Percentiles rank a stretch among this genome's conserved stretches.
These are phyloP conservation scores for Mycena crocata DNA, from an alignment of 768 basidiomycete species.

Conservation along the genomic window DNA sequence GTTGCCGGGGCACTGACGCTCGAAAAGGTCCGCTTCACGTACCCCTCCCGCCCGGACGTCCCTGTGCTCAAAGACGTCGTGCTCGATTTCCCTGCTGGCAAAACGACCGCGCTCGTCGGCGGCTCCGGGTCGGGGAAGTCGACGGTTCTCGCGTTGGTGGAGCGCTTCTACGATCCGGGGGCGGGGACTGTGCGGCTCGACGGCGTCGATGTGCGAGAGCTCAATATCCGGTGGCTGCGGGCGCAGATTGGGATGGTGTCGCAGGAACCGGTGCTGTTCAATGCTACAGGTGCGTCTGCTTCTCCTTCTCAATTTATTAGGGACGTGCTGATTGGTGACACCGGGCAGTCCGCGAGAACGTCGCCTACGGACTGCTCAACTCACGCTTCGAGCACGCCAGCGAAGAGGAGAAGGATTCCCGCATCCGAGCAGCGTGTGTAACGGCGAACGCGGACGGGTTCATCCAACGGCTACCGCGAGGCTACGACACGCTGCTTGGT, in stretches of 20 bases:
- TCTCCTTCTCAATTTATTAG: no score
- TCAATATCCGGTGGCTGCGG: conserved; percentile 88
- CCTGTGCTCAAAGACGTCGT: conserved; percentile 79
- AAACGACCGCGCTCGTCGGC: conserved; percentile 83
- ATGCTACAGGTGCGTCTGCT: conserved; percentile 59
- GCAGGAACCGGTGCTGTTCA: conserved; percentile 89
- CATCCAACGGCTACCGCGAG: conserved; percentile 79
- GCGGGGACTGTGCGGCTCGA: conserved; percentile 78
- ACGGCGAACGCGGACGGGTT: conserved; percentile 91
- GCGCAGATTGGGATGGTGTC: conserved; percentile 89
- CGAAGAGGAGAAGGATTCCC: conserved; percentile 75
- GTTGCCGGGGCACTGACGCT: conserved; percentile 79
- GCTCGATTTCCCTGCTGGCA: conserved; percentile 78
- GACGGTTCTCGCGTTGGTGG: conserved; percentile 79
- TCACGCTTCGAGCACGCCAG: conserved; percentile 72
- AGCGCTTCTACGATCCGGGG: conserved; percentile 89
- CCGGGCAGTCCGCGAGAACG: conserved; percentile 75
- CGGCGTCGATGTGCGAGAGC: conserved; percentile 74
- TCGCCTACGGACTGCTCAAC: conserved; percentile 86
- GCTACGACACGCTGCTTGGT: conserved; percentile 77
- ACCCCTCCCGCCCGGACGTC: conserved; percentile 84
- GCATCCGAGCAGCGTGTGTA: conserved; percentile 86
- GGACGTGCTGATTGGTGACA: no score
- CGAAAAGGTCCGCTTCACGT: conserved; percentile 81
- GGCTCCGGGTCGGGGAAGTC: conserved; percentile 85